Evolutionary conservation across 352 stramenopile species (phyloP).

Genomic region (Globisporangium camurandrum): DNA sequence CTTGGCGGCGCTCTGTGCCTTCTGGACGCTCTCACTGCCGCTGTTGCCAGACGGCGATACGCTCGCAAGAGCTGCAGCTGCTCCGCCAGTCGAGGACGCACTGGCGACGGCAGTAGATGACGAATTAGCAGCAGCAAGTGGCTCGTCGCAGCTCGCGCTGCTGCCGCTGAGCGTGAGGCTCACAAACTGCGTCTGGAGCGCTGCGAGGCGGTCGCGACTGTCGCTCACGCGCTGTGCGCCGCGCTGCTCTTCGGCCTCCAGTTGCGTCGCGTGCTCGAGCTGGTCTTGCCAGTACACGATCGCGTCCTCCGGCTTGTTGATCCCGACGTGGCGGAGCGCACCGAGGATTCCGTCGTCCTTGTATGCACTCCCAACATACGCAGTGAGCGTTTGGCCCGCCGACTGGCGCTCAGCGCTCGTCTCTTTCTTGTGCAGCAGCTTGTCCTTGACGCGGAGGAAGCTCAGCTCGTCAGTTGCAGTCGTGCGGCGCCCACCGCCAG

Average conservation of each 20-base stretch:
- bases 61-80: not conserved
- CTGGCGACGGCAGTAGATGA: not conserved
- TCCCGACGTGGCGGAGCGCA: constrained; percentile 61
- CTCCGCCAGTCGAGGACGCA: not conserved
- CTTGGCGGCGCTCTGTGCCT: constrained; percentile 53
- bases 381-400: constrained; percentile 50
- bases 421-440: constrained; percentile 71
- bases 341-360: constrained; percentile 70
- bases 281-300: constrained; percentile 76
- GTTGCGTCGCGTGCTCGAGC: constrained; percentile 57
- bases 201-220: constrained; percentile 46
- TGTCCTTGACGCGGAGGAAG: constrained; percentile 59
- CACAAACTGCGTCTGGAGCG: constrained; percentile 50
- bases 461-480: constrained; percentile 25
- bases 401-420: constrained; percentile 42
- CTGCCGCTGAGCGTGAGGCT: constrained; percentile 66
- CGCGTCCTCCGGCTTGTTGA: constrained; percentile 70
- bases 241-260: constrained; percentile 52
- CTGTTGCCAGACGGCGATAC: not conserved
- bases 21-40: constrained; percentile 13
- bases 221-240: constrained; percentile 55
- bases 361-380: constrained; percentile 71
- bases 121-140: not conserved
- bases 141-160: constrained; percentile 10
- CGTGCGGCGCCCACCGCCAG: not conserved